phyloP scores from a whole-genome alignment of 495 filamentous ascomycete genomes.

The Penicillium lividum region DNA sequence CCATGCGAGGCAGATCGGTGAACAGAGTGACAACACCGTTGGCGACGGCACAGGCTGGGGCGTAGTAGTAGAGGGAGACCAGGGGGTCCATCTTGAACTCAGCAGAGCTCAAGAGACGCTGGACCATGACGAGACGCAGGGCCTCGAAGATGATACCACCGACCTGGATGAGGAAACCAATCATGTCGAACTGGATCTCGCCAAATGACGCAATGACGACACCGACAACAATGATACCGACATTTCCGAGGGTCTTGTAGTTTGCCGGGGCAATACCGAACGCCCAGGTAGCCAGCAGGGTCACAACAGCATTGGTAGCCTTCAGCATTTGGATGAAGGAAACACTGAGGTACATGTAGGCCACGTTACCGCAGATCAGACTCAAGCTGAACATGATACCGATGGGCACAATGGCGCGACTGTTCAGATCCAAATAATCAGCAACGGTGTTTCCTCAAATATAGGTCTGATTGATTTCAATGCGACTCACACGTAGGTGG shows the following conservation, averaged over 20 bases:
- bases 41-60: conserved; percentile 82
- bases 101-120: conserved; percentile 76
- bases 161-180: conserved; percentile 79
- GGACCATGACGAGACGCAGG: conserved; percentile 82
- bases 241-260: conserved; percentile 74
- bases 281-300: conserved; percentile 76
- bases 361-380: conserved; percentile 86
- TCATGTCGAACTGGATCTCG: conserved; percentile 82
- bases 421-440: conserved; percentile 9
- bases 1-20: conserved; percentile 69
- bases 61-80: conserved; percentile 92
- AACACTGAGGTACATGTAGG: conserved; percentile 85
- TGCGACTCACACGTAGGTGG: conserved; percentile 64
- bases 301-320: conserved; percentile 87
- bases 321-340: conserved; percentile 96
- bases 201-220: conserved; percentile 83
- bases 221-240: conserved; percentile 81
- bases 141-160: conserved; percentile 82
- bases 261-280: conserved; percentile 70
- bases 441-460: neutral
- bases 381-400: conserved; percentile 86
- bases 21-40: conserved; percentile 73
- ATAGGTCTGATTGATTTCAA: neutral
- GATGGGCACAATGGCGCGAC: conserved; percentile 81
- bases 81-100: conserved; percentile 96